Evolutionary conservation across 345 rosid genomes (phyloP).

Genomic region (Durio zibethinus): DNA sequence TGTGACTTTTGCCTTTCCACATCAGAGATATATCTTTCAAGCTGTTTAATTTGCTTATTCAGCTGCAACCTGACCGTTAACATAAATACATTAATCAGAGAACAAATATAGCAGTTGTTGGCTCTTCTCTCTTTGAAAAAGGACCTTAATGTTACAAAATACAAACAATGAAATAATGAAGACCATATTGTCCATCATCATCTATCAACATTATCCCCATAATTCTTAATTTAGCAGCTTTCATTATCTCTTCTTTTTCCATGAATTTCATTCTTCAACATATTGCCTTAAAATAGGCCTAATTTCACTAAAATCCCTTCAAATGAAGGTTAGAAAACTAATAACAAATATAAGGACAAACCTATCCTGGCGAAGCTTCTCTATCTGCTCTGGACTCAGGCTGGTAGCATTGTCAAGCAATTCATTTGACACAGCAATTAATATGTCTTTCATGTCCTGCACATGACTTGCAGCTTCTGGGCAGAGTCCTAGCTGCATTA

Average conservation of each 20-base stretch:
- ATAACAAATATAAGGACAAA: constrained; percentile 22
- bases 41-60: constrained; percentile 78
- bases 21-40: constrained; percentile 56
- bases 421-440: constrained; percentile 88
- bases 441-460: constrained; percentile 79
- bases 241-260: constrained; percentile 13
- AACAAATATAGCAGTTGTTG: constrained; percentile 20
- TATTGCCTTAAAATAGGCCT: constrained; percentile 9
- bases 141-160: not conserved
- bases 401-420: constrained; percentile 70
- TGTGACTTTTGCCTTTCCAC: constrained; percentile 63
- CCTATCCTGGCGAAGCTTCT: constrained; percentile 93
- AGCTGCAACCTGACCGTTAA: constrained; percentile 54
- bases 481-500: constrained; percentile 81
- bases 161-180: not conserved
- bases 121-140: constrained; percentile 11
- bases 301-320: not conserved
- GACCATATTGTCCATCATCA: not conserved
- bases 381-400: constrained; percentile 52
- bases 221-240: not conserved
- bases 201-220: not conserved
- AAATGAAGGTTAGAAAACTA: constrained; percentile 12
- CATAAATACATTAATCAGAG: constrained; percentile 20
- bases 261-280: constrained; percentile 6
- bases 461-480: constrained; percentile 66